Conservation (phyloP, 495 filamentous ascomycete species). For the Pyronema omphalodes region DNA sequence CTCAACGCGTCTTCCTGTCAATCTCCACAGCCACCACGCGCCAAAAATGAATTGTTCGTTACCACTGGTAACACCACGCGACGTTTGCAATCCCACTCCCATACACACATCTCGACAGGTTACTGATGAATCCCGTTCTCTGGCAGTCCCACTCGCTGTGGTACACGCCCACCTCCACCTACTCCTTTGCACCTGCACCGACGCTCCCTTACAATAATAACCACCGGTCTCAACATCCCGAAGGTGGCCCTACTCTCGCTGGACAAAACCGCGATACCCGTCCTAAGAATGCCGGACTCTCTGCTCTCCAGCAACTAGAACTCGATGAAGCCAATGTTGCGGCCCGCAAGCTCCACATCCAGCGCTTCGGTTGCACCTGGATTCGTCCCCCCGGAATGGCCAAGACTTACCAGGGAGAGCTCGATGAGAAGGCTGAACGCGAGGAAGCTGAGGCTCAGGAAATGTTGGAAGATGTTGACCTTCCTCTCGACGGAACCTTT, state of each 20-base stretch:
- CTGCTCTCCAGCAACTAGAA: slow-evolving; percentile 40
- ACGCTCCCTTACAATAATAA: slow-evolving; percentile 3
- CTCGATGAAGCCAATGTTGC: slow-evolving; percentile 50
- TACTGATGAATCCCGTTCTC: background rate
- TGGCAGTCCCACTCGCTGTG: slow-evolving; percentile 26
- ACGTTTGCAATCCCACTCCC: no score
- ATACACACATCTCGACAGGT: no score
- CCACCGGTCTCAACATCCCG: slow-evolving; percentile 13
- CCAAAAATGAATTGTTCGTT: no score
- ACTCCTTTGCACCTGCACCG: slow-evolving; percentile 31
- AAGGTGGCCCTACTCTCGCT: slow-evolving; percentile 12
- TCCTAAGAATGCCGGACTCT: slow-evolving; percentile 27
- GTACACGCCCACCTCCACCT: slow-evolving; percentile 53
- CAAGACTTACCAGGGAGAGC: slow-evolving; percentile 66
- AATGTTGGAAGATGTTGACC: slow-evolving; percentile 41
- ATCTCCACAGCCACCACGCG: no score
- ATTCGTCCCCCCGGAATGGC: slow-evolving; percentile 55
- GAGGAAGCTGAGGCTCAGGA: slow-evolving; percentile 47
- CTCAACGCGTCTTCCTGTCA: no score
- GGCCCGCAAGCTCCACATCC: slow-evolving; percentile 50
- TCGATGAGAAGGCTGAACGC: slow-evolving; percentile 63
- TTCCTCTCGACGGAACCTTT: slow-evolving; percentile 29
- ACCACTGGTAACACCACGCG: no score
- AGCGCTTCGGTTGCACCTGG: slow-evolving; percentile 59
- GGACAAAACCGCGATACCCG: slow-evolving; percentile 16